Conservation (phyloP, 2,329 filamentous ascomycete genomes). For the Colletotrichum tropicale region DNA sequence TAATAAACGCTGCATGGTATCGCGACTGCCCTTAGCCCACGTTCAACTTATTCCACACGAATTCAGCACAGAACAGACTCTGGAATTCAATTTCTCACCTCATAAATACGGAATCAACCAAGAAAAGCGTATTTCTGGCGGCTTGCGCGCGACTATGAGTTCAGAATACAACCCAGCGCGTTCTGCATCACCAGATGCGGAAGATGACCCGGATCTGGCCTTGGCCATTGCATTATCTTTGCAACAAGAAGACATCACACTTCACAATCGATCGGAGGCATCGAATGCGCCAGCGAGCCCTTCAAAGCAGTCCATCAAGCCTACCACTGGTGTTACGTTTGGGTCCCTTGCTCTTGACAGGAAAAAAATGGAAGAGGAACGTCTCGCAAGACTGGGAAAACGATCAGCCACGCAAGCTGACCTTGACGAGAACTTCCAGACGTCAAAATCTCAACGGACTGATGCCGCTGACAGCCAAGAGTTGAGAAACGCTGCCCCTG, state of each 20-base stretch:
- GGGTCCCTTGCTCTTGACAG: conserved; percentile 68
- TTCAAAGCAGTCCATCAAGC: background rate
- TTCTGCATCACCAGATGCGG: conserved; percentile 26
- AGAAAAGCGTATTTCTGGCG: background rate
- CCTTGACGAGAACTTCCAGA: conserved; percentile 19
- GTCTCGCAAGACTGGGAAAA: conserved; percentile 73
- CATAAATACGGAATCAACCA: background rate
- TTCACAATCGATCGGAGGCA: background rate
- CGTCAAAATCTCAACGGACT: conserved; percentile 18
- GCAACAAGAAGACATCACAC: conserved; percentile 26
- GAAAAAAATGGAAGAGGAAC: conserved; percentile 84
- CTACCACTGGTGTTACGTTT: conserved; percentile 20
- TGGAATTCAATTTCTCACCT: background rate
- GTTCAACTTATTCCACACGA: background rate
- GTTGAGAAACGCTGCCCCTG: background rate
- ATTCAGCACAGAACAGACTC: background rate
- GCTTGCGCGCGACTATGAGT: background rate
- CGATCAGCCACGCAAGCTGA: conserved; percentile 27
- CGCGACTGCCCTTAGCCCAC: background rate
- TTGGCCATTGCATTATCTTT: conserved; percentile 66
- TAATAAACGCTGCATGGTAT: background rate
- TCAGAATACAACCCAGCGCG: background rate
- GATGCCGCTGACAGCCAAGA: background rate
- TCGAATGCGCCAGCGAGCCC: background rate
- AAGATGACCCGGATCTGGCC: conserved; percentile 65